phyloP scores from a whole-genome alignment of 1,284 basidiomycete genomes.

The Malassezia vespertilionis region DNA sequence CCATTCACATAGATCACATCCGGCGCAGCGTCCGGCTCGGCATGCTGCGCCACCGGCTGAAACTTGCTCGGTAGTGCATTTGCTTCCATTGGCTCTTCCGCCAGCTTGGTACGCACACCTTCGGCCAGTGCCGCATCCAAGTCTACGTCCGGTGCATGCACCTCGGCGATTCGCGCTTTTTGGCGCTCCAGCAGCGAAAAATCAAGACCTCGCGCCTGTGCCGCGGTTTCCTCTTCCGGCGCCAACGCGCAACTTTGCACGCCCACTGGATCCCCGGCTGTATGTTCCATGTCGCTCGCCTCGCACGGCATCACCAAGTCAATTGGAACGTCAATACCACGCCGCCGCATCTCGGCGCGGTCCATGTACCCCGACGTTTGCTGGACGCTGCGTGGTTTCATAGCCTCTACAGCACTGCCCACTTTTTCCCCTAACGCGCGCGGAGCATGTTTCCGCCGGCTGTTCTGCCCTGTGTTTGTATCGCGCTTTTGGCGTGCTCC shows the following conservation, averaged over 20 bases:
- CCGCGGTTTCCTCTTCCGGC: background rate
- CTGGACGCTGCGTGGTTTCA: no score
- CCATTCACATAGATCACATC: slow-evolving; percentile 42
- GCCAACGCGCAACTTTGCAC: background rate
- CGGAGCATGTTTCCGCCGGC: background rate
- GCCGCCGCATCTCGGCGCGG: slow-evolving; percentile 22
- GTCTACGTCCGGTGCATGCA: slow-evolving; percentile 8
- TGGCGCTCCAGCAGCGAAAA: background rate
- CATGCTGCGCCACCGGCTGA: no score
- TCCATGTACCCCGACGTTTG: slow-evolving; percentile 18
- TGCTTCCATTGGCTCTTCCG: background rate
- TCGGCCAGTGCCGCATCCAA: slow-evolving; percentile 17
- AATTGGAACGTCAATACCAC: background rate
- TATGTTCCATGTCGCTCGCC: no score
- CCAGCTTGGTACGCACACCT: slow-evolving; percentile 12
- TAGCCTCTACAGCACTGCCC: no score
- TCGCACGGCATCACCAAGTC: background rate
- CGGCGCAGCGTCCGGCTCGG: slow-evolving; percentile 56
- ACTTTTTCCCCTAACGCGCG: no score
- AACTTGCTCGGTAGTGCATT: no score
- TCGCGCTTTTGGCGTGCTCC: background rate
- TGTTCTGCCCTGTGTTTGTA: background rate
- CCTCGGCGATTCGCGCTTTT: background rate
- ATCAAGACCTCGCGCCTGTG: slow-evolving; percentile 9
- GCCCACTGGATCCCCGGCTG: background rate